Evolutionary conservation across 1,284 basidiomycete species (phyloP), one percentile per base, ranked within the genome.

Genomic region (Coriolopsis trogii): DNA sequence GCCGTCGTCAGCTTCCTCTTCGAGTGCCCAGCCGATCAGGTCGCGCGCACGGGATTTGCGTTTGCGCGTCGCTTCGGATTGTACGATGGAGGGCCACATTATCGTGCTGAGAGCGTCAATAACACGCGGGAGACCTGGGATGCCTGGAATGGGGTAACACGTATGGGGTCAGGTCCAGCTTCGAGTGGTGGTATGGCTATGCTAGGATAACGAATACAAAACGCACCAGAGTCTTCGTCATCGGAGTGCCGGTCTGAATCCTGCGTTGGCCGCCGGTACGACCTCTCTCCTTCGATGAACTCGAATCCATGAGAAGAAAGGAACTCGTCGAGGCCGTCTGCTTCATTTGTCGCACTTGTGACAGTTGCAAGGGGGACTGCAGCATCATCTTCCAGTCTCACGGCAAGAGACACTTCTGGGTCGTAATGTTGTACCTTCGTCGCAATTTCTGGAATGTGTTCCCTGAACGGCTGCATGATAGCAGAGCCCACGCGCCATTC

Each of bases 21-120:
- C 67, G 18, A 66, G 59, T 23, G 70, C 69, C 68, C 66, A 71
- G 52, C 69, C 67, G 41, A 73, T 64, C 23, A 69, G 64, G 26
- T 67, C 66, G 16, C 63, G 59, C 6, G 64, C 67, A 21, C 67
- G 63, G 55, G 62, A 69, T 55, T 69, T 67, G 49, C 68, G 65
- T 13, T 64, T 59, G 30, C 57, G 55, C 7, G 63, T 62, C 15
- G 65, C 56, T 49, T 65, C 67, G 10, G 67, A 63, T 41, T 69
- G 77, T 13, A 80, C 67, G 79, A 92, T 84, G 0, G 85, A 85
- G 3, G 89, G 86, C 89, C 89, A 92, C 85, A 92, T 90, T 59
- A 92, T 84, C 1, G 89, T 90, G 65, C 88, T 87, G 33, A 92
- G 70, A 7, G 89, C 87, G 63, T 91, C 89, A 15, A 89, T 59